Evolutionary conservation across 2,329 filamentous ascomycete genomes (phyloP).

Genomic region (Aspergillus vadensis): DNA sequence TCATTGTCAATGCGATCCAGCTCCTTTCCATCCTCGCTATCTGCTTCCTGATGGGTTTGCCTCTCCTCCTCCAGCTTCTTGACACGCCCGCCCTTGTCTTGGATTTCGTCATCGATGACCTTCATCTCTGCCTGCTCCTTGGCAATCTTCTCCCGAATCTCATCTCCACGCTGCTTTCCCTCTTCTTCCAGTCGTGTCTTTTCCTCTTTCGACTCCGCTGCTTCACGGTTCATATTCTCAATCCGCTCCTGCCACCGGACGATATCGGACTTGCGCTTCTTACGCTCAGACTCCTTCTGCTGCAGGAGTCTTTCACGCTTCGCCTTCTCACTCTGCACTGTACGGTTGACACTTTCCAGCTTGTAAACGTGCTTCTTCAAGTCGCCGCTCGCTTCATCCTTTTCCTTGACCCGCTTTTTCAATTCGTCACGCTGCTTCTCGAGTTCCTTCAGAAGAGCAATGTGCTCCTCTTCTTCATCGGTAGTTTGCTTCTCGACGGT

Average conservation of each 20-base stretch:
- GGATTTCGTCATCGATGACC: slow-evolving; percentile 62
- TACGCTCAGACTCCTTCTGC: slow-evolving; percentile 62
- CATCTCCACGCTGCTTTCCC: slow-evolving; percentile 41
- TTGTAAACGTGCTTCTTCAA: slow-evolving; percentile 77
- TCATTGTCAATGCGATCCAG: slow-evolving; percentile 54
- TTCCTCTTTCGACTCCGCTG: slow-evolving; percentile 47
- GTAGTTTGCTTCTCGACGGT: slow-evolving; percentile 69
- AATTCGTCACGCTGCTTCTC: slow-evolving; percentile 78
- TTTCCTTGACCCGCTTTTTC: slow-evolving; percentile 76
- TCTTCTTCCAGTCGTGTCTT: slow-evolving; percentile 45
- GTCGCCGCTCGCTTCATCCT: slow-evolving; percentile 85
- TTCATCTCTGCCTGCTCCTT: slow-evolving; percentile 55
- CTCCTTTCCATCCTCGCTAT: slow-evolving; percentile 54
- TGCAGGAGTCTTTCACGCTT: slow-evolving; percentile 70
- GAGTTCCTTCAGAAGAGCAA: slow-evolving; percentile 66
- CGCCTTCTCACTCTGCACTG: slow-evolving; percentile 73
- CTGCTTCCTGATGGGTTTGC: slow-evolving; percentile 51
- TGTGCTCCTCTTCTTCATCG: slow-evolving; percentile 70
- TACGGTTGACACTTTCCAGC: slow-evolving; percentile 78
- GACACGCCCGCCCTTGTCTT: slow-evolving; percentile 61
- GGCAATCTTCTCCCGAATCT: slow-evolving; percentile 48
- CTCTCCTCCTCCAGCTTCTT: slow-evolving; percentile 63
- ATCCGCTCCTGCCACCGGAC: slow-evolving; percentile 60
- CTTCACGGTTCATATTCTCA: slow-evolving; percentile 53
- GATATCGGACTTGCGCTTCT: slow-evolving; percentile 63